Evolutionary conservation across 1,139 yeast species (phyloP).

Genomic region (Sugiyamaella pinicola): DNA sequence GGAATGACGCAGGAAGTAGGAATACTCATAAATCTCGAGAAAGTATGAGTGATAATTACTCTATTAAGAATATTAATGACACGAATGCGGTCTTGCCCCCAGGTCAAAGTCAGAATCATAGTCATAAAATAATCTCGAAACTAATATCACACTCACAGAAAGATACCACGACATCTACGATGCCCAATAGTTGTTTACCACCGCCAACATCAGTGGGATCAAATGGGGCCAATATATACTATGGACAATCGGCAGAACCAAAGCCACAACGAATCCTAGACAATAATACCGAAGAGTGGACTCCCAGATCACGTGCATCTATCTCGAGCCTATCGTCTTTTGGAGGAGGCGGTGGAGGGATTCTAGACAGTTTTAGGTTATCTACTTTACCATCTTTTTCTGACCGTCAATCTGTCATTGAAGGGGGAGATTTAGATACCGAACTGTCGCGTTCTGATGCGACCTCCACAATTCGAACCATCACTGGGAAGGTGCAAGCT

Average conservation of each 20-base stretch:
- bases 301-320: constrained; percentile 25
- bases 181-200: not conserved
- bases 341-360: constrained; percentile 35
- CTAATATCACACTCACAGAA: not conserved
- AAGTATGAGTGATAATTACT: not conserved
- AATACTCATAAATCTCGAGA: not conserved
- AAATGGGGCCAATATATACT: not conserved
- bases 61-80: not conserved
- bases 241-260: not conserved
- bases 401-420: constrained; percentile 5
- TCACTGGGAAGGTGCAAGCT: constrained; percentile 2
- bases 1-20: not conserved
- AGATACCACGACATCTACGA: not conserved
- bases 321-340: constrained; percentile 24
- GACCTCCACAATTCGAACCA: constrained; percentile 2
- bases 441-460: constrained; percentile 5
- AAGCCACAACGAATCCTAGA: not conserved
- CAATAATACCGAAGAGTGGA: constrained; percentile 23
- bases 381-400: constrained; percentile 30
- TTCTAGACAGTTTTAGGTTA: constrained; percentile 38
- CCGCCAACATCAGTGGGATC: not conserved
- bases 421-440: not conserved
- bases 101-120: not conserved
- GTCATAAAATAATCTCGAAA: not conserved
- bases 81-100: not conserved